Conservation (phyloP, 805 yeast genomes). For the Wickerhamomyces xylosicus region DNA sequence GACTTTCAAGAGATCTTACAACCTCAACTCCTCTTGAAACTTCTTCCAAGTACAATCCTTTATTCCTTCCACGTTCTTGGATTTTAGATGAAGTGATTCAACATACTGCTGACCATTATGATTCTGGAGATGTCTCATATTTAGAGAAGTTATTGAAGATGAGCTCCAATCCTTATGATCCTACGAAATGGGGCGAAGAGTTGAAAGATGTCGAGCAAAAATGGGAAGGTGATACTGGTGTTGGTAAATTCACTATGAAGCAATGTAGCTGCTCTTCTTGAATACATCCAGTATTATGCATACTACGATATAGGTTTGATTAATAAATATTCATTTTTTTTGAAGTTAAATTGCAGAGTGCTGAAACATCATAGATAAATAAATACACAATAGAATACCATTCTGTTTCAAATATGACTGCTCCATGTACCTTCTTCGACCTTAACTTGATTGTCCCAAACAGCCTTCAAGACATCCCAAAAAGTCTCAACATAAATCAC, state of each 20-base stretch:
- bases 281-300: no score
- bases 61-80: conserved; percentile 79
- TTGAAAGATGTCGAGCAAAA: conserved; percentile 44
- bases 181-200: conserved; percentile 55
- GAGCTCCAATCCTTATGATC: conserved; percentile 69
- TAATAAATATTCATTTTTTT: not conserved
- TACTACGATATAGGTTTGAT: not conserved
- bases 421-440: not conserved
- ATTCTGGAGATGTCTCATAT: conserved; percentile 36
- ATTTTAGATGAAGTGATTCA: conserved; percentile 75
- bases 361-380: no score
- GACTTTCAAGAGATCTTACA: conserved; percentile 27
- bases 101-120: conserved; percentile 34
- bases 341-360: not conserved
- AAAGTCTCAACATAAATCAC: conserved; percentile 64
- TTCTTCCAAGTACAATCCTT: conserved; percentile 53
- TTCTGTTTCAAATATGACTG: not conserved
- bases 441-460: conserved; percentile 40
- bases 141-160: conserved; percentile 56
- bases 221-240: conserved; percentile 46
- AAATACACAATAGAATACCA: no score
- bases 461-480: conserved; percentile 60
- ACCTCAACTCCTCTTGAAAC: conserved; percentile 30
- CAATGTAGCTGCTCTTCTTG: conserved; percentile 66
- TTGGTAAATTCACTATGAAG: conserved; percentile 45